Percentiles rank a stretch among this genome's conserved stretches.
These are phyloP conservation scores for Aspergillus candidus DNA, from an alignment of 2,329 filamentous ascomycete species.

Conservation along the genomic window DNA sequence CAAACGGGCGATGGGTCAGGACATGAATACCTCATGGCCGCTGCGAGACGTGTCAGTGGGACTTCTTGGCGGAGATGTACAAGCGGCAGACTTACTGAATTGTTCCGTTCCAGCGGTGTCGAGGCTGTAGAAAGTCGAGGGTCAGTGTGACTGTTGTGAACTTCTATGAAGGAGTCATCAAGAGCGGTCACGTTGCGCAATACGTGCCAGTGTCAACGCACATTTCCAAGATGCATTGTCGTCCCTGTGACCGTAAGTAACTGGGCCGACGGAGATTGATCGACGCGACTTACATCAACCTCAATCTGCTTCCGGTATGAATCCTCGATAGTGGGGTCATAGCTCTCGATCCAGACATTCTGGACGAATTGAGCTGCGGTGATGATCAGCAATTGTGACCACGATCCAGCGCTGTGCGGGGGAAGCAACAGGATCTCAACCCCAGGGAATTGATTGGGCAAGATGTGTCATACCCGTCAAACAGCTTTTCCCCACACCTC, in stretches of 20 bases:
- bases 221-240: conserved; percentile 87
- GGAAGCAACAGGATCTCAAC: conserved; percentile 9
- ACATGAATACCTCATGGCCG: conserved; percentile 51
- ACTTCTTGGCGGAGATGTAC: background rate
- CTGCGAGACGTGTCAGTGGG: conserved; percentile 29
- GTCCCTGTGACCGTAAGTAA: conserved; percentile 54
- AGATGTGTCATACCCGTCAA: conserved; percentile 62
- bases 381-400: conserved; percentile 15
- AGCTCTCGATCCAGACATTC: conserved; percentile 90
- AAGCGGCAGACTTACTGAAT: conserved; percentile 62
- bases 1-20: background rate
- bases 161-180: background rate
- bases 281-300: conserved; percentile 65
- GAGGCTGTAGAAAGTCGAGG: conserved; percentile 47
- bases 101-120: conserved; percentile 90
- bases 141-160: conserved; percentile 2
- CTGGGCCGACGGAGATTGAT: conserved; percentile 7
- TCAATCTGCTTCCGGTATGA: conserved; percentile 84
- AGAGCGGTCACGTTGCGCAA: background rate
- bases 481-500: conserved; percentile 89
- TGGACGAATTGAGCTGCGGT: conserved; percentile 78
- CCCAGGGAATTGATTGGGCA: background rate
- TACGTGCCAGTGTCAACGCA: conserved; percentile 41
- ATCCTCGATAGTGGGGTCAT: conserved; percentile 83
- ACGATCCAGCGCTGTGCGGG: no score